These are phyloP conservation scores for thale cress (Arabidopsis thaliana) DNA, from an alignment of 345 rosid species.

Conservation along the genomic window TAIR10.1 NC_003076.8:6782501-6783000, in stretches of 20 bases:
- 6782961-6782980: slow-evolving; percentile 5
- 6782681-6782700: slow-evolving; percentile 34
- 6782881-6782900: neutral
- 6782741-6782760: slow-evolving; percentile 52
- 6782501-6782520: neutral
- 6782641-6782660: slow-evolving; percentile 44
- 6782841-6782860: slow-evolving; percentile 68
- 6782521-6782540: too few species aligned
- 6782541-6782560: neutral
- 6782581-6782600: slow-evolving; percentile 8
- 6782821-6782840: slow-evolving; percentile 81
- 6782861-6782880: slow-evolving; percentile 68
- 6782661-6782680: slow-evolving; percentile 12
- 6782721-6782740: slow-evolving; percentile 65
- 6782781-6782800: slow-evolving; percentile 48
- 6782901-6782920: neutral
- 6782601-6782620: slow-evolving; percentile 30
- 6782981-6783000: slow-evolving; percentile 15
- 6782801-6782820: slow-evolving; percentile 68
- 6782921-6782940: slow-evolving; percentile 14
- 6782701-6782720: slow-evolving; percentile 58
- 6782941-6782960: slow-evolving; percentile 2
- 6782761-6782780: slow-evolving; percentile 52
- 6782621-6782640: neutral
- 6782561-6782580: neutral